Conservation (phyloP, 1,284 basidiomycete genomes). For the Apiotrichum laibachii region DNA sequence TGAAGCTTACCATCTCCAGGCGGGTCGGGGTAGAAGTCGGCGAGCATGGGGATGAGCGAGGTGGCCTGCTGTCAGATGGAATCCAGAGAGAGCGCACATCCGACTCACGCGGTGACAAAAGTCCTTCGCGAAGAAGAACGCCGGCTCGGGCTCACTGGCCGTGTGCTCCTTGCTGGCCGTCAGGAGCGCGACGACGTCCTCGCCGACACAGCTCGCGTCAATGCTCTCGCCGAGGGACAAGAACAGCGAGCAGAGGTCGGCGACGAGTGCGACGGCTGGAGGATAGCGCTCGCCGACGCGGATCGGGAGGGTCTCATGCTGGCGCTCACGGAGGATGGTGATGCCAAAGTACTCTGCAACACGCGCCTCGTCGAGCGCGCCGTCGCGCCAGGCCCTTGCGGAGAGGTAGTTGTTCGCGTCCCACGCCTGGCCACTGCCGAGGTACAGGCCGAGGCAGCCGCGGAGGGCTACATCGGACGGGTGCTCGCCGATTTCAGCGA, state of each 20-base stretch:
- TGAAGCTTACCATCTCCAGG: conserved; percentile 12
- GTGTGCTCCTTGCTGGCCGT: conserved; percentile 5
- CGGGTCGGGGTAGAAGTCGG: conserved; percentile 15
- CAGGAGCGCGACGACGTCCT: conserved; percentile 23
- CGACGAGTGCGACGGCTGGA: conserved; percentile 19
- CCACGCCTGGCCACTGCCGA: conserved; percentile 33
- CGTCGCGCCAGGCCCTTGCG: conserved; percentile 24
- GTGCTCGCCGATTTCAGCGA: conserved; percentile 16
- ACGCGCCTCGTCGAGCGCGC: conserved; percentile 21
- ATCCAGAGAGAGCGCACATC: neutral
- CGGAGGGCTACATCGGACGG: conserved; percentile 29
- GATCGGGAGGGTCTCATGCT: conserved; percentile 34
- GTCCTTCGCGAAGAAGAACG: conserved; percentile 17
- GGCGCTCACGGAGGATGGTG: conserved; percentile 30
- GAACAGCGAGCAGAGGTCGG: conserved; percentile 25
- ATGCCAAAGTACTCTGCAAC: conserved; percentile 35
- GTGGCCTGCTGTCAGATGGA: conserved; percentile 13
- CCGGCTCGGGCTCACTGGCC: conserved; percentile 7
- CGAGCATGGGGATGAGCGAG: conserved; percentile 15
- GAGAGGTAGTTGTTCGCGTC: conserved; percentile 22
- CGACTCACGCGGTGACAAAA: conserved; percentile 27
- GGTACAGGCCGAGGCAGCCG: conserved; percentile 35
- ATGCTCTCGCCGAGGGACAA: conserved; percentile 18
- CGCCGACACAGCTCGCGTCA: conserved; percentile 27
- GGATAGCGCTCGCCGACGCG: conserved; percentile 35